Evolutionary conservation across 805 yeast genomes (phyloP).

Genomic region (Lachancea fermentati): DNA sequence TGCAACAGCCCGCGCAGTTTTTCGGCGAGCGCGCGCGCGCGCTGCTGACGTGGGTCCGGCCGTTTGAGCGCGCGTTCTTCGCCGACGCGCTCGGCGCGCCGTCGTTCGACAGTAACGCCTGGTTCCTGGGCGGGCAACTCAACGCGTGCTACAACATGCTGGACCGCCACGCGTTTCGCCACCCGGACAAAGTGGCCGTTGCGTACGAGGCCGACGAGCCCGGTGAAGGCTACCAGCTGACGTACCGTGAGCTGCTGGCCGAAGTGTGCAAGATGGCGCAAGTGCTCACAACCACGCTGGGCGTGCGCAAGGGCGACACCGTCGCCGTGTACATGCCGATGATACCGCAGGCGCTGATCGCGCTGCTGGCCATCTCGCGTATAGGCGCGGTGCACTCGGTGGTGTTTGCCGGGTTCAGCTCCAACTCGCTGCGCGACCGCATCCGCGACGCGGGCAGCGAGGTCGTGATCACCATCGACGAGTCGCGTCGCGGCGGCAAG

Average conservation of each 20-base stretch:
- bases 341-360: slow-evolving; percentile 74
- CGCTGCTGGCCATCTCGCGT: slow-evolving; percentile 72
- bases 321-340: slow-evolving; percentile 84
- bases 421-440: slow-evolving; percentile 66
- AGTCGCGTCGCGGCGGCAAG: slow-evolving; percentile 78
- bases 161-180: slow-evolving; percentile 69
- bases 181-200: slow-evolving; percentile 69
- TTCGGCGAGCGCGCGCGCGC: slow-evolving; percentile 74
- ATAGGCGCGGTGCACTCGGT: slow-evolving; percentile 83
- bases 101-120: slow-evolving; percentile 49
- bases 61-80: slow-evolving; percentile 49
- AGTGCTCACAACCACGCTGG: slow-evolving; percentile 52
- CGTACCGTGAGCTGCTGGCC: slow-evolving; percentile 66
- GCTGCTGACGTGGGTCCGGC: slow-evolving; percentile 73
- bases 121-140: slow-evolving; percentile 77
- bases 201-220: slow-evolving; percentile 81
- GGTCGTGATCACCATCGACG: slow-evolving; percentile 74
- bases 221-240: slow-evolving; percentile 51
- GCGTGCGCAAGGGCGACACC: slow-evolving; percentile 75
- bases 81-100: slow-evolving; percentile 35
- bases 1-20: slow-evolving; percentile 72
- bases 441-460: slow-evolving; percentile 67
- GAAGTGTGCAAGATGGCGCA: slow-evolving; percentile 70
- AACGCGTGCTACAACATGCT: slow-evolving; percentile 79
- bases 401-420: slow-evolving; percentile 78